Percentiles rank a stretch among this genome's conserved stretches.
phyloP scores from a whole-genome alignment of 2,329 filamentous ascomycete species.

The Venturia pyrina region DNA sequence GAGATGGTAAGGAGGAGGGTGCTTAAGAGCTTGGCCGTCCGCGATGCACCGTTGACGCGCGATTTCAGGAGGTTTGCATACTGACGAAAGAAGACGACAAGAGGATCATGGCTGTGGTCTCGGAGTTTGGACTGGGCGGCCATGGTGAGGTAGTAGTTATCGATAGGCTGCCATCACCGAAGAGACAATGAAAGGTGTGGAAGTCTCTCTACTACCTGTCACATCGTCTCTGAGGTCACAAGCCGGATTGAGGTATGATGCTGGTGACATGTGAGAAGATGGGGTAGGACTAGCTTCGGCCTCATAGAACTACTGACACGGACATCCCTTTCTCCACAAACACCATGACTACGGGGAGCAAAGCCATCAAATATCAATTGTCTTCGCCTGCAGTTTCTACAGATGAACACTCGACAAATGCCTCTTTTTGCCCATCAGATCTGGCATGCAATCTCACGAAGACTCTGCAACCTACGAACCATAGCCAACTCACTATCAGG shows the following conservation, averaged over 20 bases:
- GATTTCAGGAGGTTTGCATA: conserved; percentile 40
- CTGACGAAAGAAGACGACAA: conserved; percentile 36
- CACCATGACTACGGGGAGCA: too few relatives aligned
- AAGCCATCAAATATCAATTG: not conserved
- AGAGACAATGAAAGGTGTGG: not conserved
- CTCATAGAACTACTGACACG: not conserved
- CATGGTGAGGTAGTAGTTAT: conserved; percentile 43
- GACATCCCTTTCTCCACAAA: too few relatives aligned
- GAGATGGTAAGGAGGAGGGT: conserved; percentile 66
- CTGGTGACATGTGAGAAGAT: not conserved
- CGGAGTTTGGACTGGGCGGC: conserved; percentile 68
- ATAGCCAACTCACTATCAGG: not conserved
- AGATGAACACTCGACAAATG: not conserved
- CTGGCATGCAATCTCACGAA: too few relatives aligned
- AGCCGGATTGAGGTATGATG: not conserved
- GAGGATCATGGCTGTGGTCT: conserved; percentile 33
- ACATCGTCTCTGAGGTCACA: not conserved
- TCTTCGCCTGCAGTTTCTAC: too few relatives aligned
- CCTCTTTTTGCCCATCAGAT: too few relatives aligned
- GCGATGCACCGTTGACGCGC: conserved; percentile 54
- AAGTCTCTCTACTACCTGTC: not conserved
- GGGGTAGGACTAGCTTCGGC: not conserved
- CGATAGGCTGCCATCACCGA: not conserved
- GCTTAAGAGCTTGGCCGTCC: conserved; percentile 61
- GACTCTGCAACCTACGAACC: too few relatives aligned